Percentiles rank a stretch among this genome's conserved stretches.
Conservation (phyloP, 2,329 filamentous ascomycete species). For the Exserohilum rostratum region DNA sequence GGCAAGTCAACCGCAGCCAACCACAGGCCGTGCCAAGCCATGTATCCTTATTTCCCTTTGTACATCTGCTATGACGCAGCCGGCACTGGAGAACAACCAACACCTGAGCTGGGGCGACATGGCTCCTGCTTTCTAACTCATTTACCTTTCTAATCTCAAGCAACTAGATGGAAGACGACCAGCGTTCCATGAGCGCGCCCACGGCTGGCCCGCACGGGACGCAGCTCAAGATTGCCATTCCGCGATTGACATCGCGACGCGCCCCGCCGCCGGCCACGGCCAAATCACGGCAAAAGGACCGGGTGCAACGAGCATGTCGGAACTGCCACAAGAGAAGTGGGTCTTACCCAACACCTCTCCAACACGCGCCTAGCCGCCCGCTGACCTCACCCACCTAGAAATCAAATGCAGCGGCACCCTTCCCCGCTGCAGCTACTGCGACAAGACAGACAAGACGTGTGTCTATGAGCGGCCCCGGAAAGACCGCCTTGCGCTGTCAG, state of each 20-base stretch:
- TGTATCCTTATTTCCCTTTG: not conserved
- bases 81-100: not conserved
- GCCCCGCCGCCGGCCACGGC: slow-evolving; percentile 5
- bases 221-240: slow-evolving; percentile 15
- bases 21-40: slow-evolving; percentile 4
- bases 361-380: not conserved
- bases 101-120: not conserved
- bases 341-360: not conserved
- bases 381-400: slow-evolving; percentile 23
- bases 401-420: slow-evolving; percentile 43
- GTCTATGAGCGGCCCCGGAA: slow-evolving; percentile 37
- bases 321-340: slow-evolving; percentile 25
- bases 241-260: slow-evolving; percentile 10
- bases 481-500: slow-evolving; percentile 37
- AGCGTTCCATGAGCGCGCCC: not conserved
- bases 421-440: slow-evolving; percentile 41
- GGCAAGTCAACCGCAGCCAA: slow-evolving; percentile 10
- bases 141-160: not conserved
- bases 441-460: slow-evolving; percentile 31
- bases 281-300: slow-evolving; percentile 12
- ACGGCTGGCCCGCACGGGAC: not conserved
- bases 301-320: slow-evolving; percentile 16
- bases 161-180: slow-evolving; percentile 12
- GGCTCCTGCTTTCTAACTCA: not conserved
- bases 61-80: slow-evolving; percentile 7